Conservation (phyloP, 306 rosid species). For the Rubus idaeus region DNA sequence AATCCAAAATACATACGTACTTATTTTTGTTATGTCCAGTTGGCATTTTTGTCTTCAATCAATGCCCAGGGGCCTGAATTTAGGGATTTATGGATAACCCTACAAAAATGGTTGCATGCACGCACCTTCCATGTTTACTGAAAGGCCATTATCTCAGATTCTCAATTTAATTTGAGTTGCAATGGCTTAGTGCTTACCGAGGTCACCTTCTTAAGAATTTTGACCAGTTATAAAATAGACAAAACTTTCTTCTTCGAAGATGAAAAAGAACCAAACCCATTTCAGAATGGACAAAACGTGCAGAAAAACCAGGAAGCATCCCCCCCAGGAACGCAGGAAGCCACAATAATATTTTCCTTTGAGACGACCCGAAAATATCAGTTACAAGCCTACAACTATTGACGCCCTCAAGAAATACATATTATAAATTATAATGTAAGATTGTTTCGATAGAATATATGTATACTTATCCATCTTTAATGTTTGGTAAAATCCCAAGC, state of each 20-base stretch:
- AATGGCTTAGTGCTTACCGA: background rate
- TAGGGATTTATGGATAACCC: background rate
- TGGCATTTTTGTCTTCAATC: background rate
- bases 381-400: background rate
- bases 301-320: constrained; percentile 5
- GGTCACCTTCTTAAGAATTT: background rate
- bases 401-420: background rate
- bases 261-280: background rate
- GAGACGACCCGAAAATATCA: background rate
- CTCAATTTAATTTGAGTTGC: background rate
- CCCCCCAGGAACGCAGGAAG: background rate
- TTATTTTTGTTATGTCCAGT: background rate
- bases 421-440: background rate
- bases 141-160: background rate
- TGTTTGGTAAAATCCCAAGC: background rate
- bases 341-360: no score
- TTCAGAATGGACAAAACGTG: background rate
- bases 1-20: background rate
- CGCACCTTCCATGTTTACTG: background rate
- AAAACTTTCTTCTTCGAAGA: background rate
- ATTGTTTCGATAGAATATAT: background rate
- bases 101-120: background rate
- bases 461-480: background rate
- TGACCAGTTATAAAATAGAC: background rate
- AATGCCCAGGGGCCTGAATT: background rate